Evolutionary conservation across 2,329 filamentous ascomycete genomes (phyloP).

Genomic region (Hypomyces perniciosus): DNA sequence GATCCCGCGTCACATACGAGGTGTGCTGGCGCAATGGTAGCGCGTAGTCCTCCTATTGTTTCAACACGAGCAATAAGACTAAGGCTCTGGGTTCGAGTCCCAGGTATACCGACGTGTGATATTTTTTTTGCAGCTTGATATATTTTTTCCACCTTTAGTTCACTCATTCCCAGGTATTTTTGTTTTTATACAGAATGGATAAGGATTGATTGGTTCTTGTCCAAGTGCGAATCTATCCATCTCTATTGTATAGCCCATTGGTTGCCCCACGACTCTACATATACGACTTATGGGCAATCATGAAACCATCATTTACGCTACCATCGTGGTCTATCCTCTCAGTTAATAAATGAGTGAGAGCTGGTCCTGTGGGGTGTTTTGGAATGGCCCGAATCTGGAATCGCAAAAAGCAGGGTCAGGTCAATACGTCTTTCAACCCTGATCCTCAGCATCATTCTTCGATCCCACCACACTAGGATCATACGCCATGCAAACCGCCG

Average conservation of each 20-base stretch:
- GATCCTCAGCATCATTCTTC: not conserved
- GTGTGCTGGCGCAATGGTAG: conserved; percentile 35
- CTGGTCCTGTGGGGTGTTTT: too few species aligned
- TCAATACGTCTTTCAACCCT: too few species aligned
- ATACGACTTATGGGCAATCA: too few species aligned
- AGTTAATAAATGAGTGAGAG: too few species aligned
- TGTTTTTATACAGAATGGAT: not conserved
- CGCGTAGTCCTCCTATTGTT: conserved; percentile 32
- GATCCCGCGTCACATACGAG: conserved; percentile 3
- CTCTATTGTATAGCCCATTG: too few species aligned
- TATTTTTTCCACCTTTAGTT: not conserved
- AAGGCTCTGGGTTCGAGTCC: conserved; percentile 37
- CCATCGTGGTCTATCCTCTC: too few species aligned
- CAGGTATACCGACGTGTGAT: conserved; percentile 25
- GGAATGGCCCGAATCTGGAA: too few species aligned
- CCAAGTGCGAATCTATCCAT: too few species aligned
- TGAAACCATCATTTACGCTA: too few species aligned
- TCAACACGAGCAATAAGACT: conserved; percentile 20
- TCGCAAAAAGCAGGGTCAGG: too few species aligned
- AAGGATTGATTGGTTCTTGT: not conserved
- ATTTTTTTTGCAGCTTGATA: conserved; percentile 10
- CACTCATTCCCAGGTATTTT: not conserved
- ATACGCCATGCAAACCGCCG: conserved; percentile 57
- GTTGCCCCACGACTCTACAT: too few species aligned
- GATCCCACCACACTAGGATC: conserved; percentile 11